Base-by-base conservation (phyloP, 768 basidiomycete species). In the Leucosporidium scottii region DNA sequence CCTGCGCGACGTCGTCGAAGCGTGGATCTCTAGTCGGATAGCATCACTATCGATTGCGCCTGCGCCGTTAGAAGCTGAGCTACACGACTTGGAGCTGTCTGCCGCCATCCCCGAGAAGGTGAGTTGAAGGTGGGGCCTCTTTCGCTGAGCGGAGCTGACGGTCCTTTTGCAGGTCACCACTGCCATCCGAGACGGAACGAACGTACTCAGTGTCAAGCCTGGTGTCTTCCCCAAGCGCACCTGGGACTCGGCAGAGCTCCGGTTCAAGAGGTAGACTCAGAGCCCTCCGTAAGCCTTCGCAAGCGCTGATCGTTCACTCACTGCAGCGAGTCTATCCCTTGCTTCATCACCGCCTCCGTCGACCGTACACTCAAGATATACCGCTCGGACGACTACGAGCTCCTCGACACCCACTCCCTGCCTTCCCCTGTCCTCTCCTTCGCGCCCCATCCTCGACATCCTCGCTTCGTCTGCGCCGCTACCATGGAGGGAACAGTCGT, bases 301-400 rank as follows among this genome's bases (percentile, higher is more conserved):
- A 28, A 4, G 28, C n/a, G 28, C 28, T 23, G 54, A 27, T 28
- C 27, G 17, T 10, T n/a, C 13, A 49, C 8, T 39, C n/a, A 31
- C 2, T n/a, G 4, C 36, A 70, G 68, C 39, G 44, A 58, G 39
- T 27, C 55, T 23, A 53, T 57, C 10, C 70, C 66, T 1, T 73
- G 70, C 31, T 57, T 77, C 53, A 64, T 76, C 15, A 75, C 74
- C 5, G 72, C 75, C 21, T 67, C 75, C 7, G 72, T 75, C n/a
- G 76, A 76, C 67, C 69, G 70, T 34, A 72, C 74, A 0, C 65
- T 77, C 67, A 74, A 72, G 60, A 34, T 76, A 39, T 73, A 71
- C 58, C 68, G 68, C 4, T 27, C 59, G 9, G 53, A 57, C 4
- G 60, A 67, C 2, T 72, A 72, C 61, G 68, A 70, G 23, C 68